Evolutionary conservation across 345 rosid genomes (phyloP).

Genomic region (Trapa incisa): DNA sequence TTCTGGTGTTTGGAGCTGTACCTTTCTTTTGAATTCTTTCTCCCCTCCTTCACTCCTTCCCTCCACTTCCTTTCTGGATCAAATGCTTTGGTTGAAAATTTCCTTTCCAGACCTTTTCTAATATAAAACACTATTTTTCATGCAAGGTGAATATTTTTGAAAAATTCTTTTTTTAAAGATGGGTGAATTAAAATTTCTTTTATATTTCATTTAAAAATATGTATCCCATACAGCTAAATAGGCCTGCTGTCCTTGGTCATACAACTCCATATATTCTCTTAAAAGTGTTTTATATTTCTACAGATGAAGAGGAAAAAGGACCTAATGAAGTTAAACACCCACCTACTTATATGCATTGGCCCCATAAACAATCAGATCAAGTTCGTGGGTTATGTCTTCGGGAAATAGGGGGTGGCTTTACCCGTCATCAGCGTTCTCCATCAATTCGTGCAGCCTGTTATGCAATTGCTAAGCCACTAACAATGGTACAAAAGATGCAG

Average conservation of each 20-base stretch:
- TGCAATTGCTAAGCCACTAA: conserved; percentile 83
- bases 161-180: no score
- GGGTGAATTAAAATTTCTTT: no score
- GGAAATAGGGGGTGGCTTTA: conserved; percentile 97
- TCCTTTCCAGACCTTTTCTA: neutral
- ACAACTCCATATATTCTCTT: neutral
- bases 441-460: conserved; percentile 85
- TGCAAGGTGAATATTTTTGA: no score
- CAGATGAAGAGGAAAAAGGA: conserved; percentile 43
- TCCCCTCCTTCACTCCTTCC: no score
- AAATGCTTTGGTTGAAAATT: neutral
- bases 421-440: conserved; percentile 92
- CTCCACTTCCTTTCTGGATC: neutral
- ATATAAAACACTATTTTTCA: neutral
- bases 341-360: conserved; percentile 82
- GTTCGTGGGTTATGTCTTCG: conserved; percentile 79
- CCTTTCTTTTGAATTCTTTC: neutral
- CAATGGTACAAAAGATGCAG: conserved; percentile 95
- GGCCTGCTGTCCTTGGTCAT: neutral
- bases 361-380: conserved; percentile 85
- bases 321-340: conserved; percentile 25
- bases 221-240: neutral
- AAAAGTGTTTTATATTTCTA: conserved; percentile 3
- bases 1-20: neutral
- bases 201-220: neutral